Base-by-base conservation (phyloP, 805 yeast genomes). In the Candida ponderosae region DNA sequence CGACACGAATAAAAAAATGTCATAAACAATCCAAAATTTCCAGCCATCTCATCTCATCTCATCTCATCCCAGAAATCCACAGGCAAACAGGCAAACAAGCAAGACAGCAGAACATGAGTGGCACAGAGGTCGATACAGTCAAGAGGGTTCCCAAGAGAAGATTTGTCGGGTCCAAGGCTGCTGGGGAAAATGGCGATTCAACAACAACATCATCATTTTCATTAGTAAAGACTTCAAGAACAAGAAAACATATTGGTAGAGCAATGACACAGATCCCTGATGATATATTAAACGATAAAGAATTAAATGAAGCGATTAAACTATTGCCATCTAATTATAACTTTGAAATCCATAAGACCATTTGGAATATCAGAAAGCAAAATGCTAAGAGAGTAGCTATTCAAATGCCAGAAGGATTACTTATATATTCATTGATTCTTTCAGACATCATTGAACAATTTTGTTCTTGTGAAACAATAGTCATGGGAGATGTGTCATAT, bases 401-500 rank as follows among this genome's bases (percentile, higher is more conserved):
- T 19, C 98, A 93, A 53, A 85, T 93, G 96, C 98, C 98, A 2
- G 98, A 93, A 60, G 98, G 98, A 1, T 62, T 93, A 23, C 64
- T 93, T 35, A 84, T 93, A 1, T 93, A 89, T 55, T 80, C 97
- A 0, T 69, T 95, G 42, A 73, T 93, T 29, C 76, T 93, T n/a
- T 73, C 95, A 4, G 98, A 93, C 60, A 90, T 93, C 18, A 56
- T 93, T 27, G 95, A 87, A 53, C 96, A 89, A 58, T 90, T 93
- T 49, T 89, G 97, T 56, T 60, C 65, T 3, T 87, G 82, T 37
- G 96, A 89, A 53, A 84, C 89, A 0, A 67, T 93, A 1, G 93
- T 90, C 3, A 93, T 93, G 98, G 98, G 98, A 2, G 98, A 93
- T 58, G 98, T 93, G 0, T 86, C 97, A 0, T 93, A 93, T 53